Conservation (phyloP, 2,329 filamentous ascomycete genomes). For the Ambrosiella beaveri region DNA sequence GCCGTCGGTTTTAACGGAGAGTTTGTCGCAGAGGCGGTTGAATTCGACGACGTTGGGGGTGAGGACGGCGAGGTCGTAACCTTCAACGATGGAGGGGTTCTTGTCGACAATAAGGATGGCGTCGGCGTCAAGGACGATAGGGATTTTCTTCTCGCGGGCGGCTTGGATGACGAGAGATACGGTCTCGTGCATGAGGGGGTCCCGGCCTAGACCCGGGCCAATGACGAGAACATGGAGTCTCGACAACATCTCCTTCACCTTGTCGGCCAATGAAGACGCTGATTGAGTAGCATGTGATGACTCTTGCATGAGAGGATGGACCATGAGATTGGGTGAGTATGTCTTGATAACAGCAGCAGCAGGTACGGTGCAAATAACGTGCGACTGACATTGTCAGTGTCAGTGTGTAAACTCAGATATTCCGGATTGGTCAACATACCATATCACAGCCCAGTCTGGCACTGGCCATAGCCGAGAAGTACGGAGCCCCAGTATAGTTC, state of each 20-base stretch:
- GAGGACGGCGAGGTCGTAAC: slow-evolving; percentile 69
- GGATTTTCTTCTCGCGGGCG: slow-evolving; percentile 53
- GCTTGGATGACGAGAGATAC: slow-evolving; percentile 63
- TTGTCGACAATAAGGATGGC: slow-evolving; percentile 63
- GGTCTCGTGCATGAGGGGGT: slow-evolving; percentile 77
- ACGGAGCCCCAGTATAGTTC: slow-evolving; percentile 93
- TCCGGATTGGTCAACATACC: slow-evolving; percentile 30
- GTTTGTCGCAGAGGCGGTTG: slow-evolving; percentile 51
- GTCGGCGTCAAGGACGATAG: slow-evolving; percentile 84
- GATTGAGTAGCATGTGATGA: slow-evolving; percentile 25
- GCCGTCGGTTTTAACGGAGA: slow-evolving; percentile 33
- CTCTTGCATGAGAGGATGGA: slow-evolving; percentile 87
- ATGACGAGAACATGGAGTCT: slow-evolving; percentile 86
- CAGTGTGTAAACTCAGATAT: background rate
- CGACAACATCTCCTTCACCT: slow-evolving; percentile 62
- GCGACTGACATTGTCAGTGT: slow-evolving; percentile 39
- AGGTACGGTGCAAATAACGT: slow-evolving; percentile 86
- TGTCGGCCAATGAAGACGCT: slow-evolving; percentile 34
- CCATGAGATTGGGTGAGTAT: slow-evolving; percentile 96
- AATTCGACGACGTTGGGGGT: slow-evolving; percentile 96
- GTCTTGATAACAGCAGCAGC: slow-evolving; percentile 86
- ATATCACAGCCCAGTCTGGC: slow-evolving; percentile 80
- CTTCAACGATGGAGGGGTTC: slow-evolving; percentile 39
- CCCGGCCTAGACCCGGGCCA: slow-evolving; percentile 79
- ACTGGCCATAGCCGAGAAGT: slow-evolving; percentile 95